phyloP scores from a whole-genome alignment of 345 rosid species.

The Raphanus raphanistrum region DNA sequence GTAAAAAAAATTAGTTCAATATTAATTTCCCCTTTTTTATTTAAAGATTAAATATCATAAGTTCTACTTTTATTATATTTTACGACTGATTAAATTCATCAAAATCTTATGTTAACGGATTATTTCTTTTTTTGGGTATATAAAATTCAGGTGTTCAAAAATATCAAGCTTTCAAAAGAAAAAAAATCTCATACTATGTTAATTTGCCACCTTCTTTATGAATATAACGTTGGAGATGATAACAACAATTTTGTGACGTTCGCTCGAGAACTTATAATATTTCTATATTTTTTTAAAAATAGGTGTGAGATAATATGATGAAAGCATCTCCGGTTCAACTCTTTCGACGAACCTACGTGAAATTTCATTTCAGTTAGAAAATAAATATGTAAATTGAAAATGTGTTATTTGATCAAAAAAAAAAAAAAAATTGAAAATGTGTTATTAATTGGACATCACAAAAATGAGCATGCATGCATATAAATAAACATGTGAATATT shows the following conservation, averaged over 20 bases:
- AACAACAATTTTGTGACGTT: background rate
- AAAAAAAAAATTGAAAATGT: background rate
- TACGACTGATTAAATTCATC: background rate
- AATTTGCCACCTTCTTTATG: background rate
- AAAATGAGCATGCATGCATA: background rate
- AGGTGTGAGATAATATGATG: background rate
- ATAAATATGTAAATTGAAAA: background rate
- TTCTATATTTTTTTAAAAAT: too few relatives aligned
- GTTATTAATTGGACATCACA: background rate
- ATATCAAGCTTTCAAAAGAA: background rate
- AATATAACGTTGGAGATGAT: background rate
- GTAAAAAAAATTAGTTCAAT: background rate
- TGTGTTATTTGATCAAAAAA: too few relatives aligned
- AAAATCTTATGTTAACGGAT: background rate
- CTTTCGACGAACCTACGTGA: background rate
- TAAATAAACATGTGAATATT: background rate
- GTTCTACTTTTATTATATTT: background rate
- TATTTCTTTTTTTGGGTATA: background rate
- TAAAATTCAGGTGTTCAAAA: background rate
- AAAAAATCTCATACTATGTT: background rate
- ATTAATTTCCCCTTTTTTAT: background rate
- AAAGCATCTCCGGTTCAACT: background rate
- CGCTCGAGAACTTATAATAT: background rate
- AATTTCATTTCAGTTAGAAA: background rate
- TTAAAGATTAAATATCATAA: background rate